Evolutionary conservation across 805 yeast genomes (phyloP).

Genomic region (Kuraishia molischiana): DNA sequence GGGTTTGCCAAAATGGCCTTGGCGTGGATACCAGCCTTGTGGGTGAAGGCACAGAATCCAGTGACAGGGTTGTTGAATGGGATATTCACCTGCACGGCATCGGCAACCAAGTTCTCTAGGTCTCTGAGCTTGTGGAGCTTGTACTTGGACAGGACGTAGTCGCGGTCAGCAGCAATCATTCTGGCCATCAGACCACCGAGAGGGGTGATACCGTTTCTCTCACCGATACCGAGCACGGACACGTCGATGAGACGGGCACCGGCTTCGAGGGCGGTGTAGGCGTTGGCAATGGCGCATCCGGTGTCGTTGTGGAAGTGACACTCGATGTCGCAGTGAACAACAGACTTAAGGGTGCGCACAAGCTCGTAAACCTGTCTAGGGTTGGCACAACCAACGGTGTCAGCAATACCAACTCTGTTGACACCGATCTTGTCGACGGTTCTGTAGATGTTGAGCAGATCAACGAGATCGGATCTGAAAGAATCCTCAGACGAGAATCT

Average conservation of each 20-base stretch:
- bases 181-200: conserved; percentile 98
- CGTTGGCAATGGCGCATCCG: conserved; percentile 98
- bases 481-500: conserved; percentile 97
- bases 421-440: conserved; percentile 97
- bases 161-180: conserved; percentile 98
- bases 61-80: conserved; percentile 99
- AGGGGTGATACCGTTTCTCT: conserved; percentile 97
- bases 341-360: conserved; percentile 85
- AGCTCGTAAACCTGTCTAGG: conserved; percentile 98
- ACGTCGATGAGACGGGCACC: conserved; percentile 95
- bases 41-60: conserved; percentile 99
- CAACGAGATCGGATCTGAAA: conserved; percentile 94
- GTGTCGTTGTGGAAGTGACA: conserved; percentile 99
- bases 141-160: conserved; percentile 88
- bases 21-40: conserved; percentile 99
- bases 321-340: conserved; percentile 94
- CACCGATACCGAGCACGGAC: conserved; percentile 95
- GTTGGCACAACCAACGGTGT: conserved; percentile 97
- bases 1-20: conserved; percentile 98
- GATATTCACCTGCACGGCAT: conserved; percentile 92
- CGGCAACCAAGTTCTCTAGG: conserved; percentile 91
- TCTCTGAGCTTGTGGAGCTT: conserved; percentile 94
- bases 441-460: conserved; percentile 87
- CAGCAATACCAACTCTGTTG: conserved; percentile 98
- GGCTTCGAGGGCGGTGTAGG: conserved; percentile 95